A percentile compares a stretch with the other conserved stretches of the same genome.
phyloP scores from a whole-genome alignment of 2,329 filamentous ascomycete species.

The Blastomyces parvus region DNA sequence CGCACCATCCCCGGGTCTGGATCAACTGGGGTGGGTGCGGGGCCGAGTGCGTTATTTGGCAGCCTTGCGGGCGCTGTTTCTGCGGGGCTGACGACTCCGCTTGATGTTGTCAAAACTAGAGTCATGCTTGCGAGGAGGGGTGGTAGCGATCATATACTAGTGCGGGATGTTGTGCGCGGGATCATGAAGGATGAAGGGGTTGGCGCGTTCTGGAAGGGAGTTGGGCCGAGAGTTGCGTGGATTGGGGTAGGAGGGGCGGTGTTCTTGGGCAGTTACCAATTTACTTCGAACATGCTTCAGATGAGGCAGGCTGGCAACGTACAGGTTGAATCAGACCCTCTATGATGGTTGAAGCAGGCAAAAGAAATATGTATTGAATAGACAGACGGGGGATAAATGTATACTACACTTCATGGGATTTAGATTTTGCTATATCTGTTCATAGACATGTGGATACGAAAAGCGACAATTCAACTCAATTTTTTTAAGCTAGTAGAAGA shows the following conservation, averaged over 20 bases:
- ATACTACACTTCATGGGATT: slow-evolving; percentile 1
- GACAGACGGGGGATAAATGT: too few species aligned
- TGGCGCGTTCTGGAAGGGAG: slow-evolving; percentile 40
- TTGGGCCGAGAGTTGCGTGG: slow-evolving; percentile 81
- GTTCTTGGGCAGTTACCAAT: slow-evolving; percentile 89
- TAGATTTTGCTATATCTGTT: slow-evolving; percentile 1
- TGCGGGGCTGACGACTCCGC: slow-evolving; percentile 77
- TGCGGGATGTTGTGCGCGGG: slow-evolving; percentile 47
- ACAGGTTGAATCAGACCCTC: slow-evolving; percentile 10
- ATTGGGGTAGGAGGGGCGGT: slow-evolving; percentile 91
- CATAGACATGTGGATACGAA: slow-evolving; percentile 8
- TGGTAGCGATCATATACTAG: slow-evolving; percentile 43
- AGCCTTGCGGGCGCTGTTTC: slow-evolving; percentile 75
- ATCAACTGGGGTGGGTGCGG: slow-evolving; percentile 48
- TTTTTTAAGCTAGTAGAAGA: neutral
- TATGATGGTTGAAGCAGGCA: neutral
- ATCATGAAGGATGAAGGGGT: slow-evolving; percentile 48
- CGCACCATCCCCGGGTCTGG: slow-evolving; percentile 17
- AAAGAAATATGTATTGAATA: too few species aligned
- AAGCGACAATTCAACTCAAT: neutral
- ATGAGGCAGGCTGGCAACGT: slow-evolving; percentile 22
- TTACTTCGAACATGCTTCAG: slow-evolving; percentile 65
- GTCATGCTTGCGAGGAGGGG: slow-evolving; percentile 77
- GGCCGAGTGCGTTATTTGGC: slow-evolving; percentile 77
- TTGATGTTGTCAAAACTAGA: slow-evolving; percentile 94